These are phyloP conservation scores for Viola pubescens DNA, from an alignment of 441 rosid genomes.

Conservation along the genomic window DNA sequence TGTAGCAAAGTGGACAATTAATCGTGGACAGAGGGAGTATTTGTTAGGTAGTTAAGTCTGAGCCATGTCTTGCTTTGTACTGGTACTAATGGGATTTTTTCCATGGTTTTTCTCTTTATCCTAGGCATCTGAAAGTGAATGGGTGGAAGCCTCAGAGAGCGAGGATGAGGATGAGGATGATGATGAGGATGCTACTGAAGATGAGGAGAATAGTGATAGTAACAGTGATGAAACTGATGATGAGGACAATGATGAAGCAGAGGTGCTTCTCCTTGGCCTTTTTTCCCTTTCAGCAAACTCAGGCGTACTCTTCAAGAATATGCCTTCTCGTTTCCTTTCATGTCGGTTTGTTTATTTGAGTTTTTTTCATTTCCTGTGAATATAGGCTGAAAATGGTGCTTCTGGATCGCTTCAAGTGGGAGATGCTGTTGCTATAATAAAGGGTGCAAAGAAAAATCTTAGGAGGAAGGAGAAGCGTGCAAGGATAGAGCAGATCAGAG, in stretches of 20 bases:
- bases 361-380: constrained; percentile 1
- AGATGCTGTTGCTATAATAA: constrained; percentile 84
- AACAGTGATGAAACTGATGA: constrained; percentile 55
- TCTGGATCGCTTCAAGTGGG: constrained; percentile 54
- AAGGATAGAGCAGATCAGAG: constrained; percentile 93
- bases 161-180: constrained; percentile 86
- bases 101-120: constrained; percentile 1
- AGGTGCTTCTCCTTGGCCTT: constrained; percentile 30
- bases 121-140: constrained; percentile 87
- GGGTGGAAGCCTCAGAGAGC: constrained; percentile 83
- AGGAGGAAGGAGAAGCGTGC: constrained; percentile 87
- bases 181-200: constrained; percentile 51
- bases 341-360: constrained; percentile 2
- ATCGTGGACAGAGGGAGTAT: no score
- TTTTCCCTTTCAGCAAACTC: constrained; percentile 10
- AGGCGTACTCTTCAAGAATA: background rate
- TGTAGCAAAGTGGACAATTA: no score
- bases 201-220: constrained; percentile 34
- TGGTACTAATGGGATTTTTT: no score
- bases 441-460: constrained; percentile 71
- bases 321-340: background rate
- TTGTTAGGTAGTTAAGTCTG: no score
- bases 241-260: constrained; percentile 39
- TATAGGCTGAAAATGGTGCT: constrained; percentile 42
- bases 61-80: no score